Conservation (phyloP, 2,329 filamentous ascomycete genomes). For the Hirsutella rhossiliensis region DNA sequence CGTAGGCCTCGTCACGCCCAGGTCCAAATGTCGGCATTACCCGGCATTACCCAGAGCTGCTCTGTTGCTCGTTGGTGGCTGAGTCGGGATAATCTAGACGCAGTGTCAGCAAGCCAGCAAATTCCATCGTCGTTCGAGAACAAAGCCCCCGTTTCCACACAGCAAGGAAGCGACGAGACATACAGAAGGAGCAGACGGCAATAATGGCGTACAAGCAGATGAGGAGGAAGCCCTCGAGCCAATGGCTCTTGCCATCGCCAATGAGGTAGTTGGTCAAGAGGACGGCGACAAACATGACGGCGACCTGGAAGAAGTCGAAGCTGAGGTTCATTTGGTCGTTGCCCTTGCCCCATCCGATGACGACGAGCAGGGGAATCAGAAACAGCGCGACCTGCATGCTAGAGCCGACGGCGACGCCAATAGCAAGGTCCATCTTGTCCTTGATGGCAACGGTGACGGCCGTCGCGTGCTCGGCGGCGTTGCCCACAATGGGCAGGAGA, state of each 20-base stretch:
- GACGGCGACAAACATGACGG: conserved; percentile 71
- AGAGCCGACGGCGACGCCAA: conserved; percentile 68
- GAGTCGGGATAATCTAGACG: conserved; percentile 1
- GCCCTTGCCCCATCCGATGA: conserved; percentile 67
- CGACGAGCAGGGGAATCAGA: conserved; percentile 62
- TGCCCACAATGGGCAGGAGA: conserved; percentile 71
- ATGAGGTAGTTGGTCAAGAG: conserved; percentile 82
- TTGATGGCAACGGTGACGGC: conserved; percentile 70
- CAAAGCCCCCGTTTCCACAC: neutral
- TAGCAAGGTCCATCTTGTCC: conserved; percentile 77
- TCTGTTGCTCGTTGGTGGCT: neutral
- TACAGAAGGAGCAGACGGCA: conserved; percentile 53
- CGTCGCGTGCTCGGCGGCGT: conserved; percentile 71
- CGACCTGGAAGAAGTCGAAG: conserved; percentile 83
- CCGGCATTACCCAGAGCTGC: neutral
- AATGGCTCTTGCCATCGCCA: conserved; percentile 71
- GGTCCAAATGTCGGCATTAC: neutral
- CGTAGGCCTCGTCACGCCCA: too few species aligned
- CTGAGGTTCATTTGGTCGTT: conserved; percentile 65
- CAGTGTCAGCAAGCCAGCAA: neutral
- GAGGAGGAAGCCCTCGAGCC: conserved; percentile 64
- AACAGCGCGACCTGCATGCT: conserved; percentile 75
- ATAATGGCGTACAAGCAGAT: conserved; percentile 74
- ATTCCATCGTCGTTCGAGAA: too few species aligned
- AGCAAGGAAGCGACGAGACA: conserved; percentile 15